Percentiles rank a stretch among this genome's conserved stretches.
phyloP scores from a whole-genome alignment of 2,329 filamentous ascomycete species.

The Colletotrichum chlorophyti region DNA sequence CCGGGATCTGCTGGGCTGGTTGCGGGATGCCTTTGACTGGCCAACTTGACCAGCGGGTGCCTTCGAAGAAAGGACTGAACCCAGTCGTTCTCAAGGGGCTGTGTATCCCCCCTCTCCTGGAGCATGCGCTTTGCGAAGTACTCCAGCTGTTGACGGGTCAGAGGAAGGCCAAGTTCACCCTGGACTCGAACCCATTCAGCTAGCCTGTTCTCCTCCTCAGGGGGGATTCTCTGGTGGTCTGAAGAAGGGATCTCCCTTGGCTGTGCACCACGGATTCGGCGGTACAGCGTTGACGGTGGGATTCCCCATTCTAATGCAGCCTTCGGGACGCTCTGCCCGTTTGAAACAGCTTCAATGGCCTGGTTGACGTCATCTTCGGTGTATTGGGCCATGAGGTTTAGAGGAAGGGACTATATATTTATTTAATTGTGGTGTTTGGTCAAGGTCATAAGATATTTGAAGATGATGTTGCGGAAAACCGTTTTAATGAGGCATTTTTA shows the following conservation, averaged over 20 bases:
- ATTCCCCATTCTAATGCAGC: background rate
- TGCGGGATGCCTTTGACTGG: constrained; percentile 21
- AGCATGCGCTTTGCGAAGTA: constrained; percentile 12
- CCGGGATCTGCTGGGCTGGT: constrained; percentile 30
- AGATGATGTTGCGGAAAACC: no score
- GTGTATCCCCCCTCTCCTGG: background rate
- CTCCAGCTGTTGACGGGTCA: constrained; percentile 9
- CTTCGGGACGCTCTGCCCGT: constrained; percentile 2
- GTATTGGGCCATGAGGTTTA: background rate
- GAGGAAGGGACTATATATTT: no score
- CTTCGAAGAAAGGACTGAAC: no score
- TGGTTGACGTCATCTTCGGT: background rate
- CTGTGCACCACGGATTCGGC: background rate
- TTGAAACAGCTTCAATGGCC: constrained; percentile 26
- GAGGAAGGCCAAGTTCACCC: constrained; percentile 12
- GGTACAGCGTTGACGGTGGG: background rate
- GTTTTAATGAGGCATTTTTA: no score
- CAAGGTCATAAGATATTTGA: no score
- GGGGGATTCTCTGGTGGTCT: background rate
- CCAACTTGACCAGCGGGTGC: no score
- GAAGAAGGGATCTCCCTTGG: accelerated
- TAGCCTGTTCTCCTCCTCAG: constrained; percentile 6
- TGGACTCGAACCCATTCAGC: constrained; percentile 14
- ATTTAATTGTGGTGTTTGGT: no score
- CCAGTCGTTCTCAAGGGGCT: background rate